Evolutionary conservation across 75 land plant genomes (phyloP), one percentile per base, ranked within the genome.

Genomic region (Picea sitchensis): DNA sequence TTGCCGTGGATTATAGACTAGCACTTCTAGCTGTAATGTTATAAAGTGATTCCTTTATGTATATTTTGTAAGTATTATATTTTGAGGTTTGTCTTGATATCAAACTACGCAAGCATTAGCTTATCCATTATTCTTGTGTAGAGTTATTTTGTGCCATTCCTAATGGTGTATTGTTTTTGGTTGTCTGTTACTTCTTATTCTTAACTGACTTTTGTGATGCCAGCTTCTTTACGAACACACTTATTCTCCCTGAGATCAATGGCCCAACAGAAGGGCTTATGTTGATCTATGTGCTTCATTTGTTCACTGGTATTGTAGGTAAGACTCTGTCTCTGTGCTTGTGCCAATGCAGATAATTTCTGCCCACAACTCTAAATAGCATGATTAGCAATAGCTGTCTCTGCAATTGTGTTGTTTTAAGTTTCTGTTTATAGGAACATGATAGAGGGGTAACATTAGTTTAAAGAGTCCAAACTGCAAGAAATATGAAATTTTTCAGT

Each of bases 211-310:
- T 58, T 75, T 75, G 11, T 51, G 44, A 8, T 75, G 36, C 20
- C 85, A 88, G 89, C 72, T 88, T 82, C 73, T 88, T 88, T 54
- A 97, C 99, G 79, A 91, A 97, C 74, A 95, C 96, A 2, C 89
- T 94, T 18, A 91, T 96, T 78, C 98, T 96, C 79, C 99, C 99
- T 17, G 93, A 84, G 38, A 61, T 96, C 12, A 96, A 96, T 88
- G 99, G 99, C 73, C 99, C 99, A 11, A 96, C 99, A 4, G 99
- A 96, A 85, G 99, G 99, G 44, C 92, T 96, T 4, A 88, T 92
- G 98, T 75, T 96, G 80, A 95, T 96, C 26, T 96, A 96, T 67
- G 17, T 91, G 36, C 57, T 80, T 68, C 99, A 96, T 77, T 86
- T 95, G 56, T 89, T 95, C 58, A 96, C 99, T 18, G 87, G 88